phyloP scores from a whole-genome alignment of 805 yeast species.

The Candida ulmi region DNA sequence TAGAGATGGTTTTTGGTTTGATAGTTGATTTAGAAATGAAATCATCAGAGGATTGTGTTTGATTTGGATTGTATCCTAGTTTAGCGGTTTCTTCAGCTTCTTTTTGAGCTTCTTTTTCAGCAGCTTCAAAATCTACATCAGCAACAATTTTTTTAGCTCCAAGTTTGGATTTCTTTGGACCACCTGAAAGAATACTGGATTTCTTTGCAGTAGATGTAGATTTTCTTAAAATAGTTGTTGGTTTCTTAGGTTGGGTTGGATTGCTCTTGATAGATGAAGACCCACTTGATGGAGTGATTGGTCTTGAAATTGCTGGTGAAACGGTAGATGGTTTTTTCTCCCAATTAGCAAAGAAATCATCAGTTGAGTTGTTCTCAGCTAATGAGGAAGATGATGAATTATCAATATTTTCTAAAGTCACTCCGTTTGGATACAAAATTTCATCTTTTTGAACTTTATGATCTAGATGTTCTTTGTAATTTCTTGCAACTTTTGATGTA shows the following conservation, averaged over 20 bases:
- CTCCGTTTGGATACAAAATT: slow-evolving; percentile 62
- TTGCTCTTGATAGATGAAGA: slow-evolving; percentile 1
- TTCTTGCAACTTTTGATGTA: slow-evolving; percentile 70
- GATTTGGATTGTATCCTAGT: slow-evolving; percentile 38
- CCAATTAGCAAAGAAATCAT: slow-evolving; percentile 91
- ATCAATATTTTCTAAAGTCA: slow-evolving; percentile 53
- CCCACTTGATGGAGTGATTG: slow-evolving; percentile 19
- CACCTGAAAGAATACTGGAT: slow-evolving; percentile 44
- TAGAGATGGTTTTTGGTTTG: slow-evolving; percentile 17
- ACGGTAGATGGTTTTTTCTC: slow-evolving; percentile 59
- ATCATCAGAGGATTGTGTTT: slow-evolving; percentile 10
- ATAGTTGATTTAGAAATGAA: slow-evolving; percentile 9
- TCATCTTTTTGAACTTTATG: slow-evolving; percentile 64
- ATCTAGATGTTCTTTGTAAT: slow-evolving; percentile 76
- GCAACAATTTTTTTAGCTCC: slow-evolving; percentile 53
- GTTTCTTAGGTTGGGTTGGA: slow-evolving; percentile 14
- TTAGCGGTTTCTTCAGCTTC: slow-evolving; percentile 63
- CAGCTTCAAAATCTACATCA: slow-evolving; percentile 56
- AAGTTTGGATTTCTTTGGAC: slow-evolving; percentile 54
- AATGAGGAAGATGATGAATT: slow-evolving; percentile 29
- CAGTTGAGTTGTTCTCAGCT: slow-evolving; percentile 41
- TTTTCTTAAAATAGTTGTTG: slow-evolving; percentile 25
- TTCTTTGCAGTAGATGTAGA: slow-evolving; percentile 27
- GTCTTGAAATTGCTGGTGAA: slow-evolving; percentile 27
- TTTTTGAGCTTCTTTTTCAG: slow-evolving; percentile 72